Percentiles rank a stretch among this genome's conserved stretches.
phyloP scores from a whole-genome alignment of 495 filamentous ascomycete species.

The Neurospora discreta region DNA sequence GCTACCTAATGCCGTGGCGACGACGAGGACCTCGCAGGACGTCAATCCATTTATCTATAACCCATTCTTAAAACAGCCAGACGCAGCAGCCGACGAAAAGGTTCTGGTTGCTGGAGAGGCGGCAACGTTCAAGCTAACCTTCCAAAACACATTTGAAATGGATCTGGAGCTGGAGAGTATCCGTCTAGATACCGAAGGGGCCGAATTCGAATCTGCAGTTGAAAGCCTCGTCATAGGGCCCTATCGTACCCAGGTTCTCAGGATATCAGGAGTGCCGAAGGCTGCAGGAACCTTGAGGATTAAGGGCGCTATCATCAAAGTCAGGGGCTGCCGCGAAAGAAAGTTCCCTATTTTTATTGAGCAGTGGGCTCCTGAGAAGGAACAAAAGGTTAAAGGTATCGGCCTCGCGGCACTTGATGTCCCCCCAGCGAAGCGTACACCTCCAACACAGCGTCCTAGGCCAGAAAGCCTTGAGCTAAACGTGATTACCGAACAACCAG shows the following conservation, averaged over 20 bases:
- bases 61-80: conserved; percentile 63
- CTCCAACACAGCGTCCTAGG: conserved; percentile 26
- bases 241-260: conserved; percentile 67
- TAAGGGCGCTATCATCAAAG: conserved; percentile 66
- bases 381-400: conserved; percentile 63
- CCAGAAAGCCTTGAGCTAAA: conserved; percentile 46
- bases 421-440: conserved; percentile 19
- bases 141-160: conserved; percentile 93
- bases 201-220: conserved; percentile 52
- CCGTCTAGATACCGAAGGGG: conserved; percentile 58
- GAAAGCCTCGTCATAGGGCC: conserved; percentile 62
- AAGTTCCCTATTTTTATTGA: conserved; percentile 73
- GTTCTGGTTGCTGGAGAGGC: conserved; percentile 67
- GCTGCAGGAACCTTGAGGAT: conserved; percentile 57
- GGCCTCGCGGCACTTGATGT: conserved; percentile 50
- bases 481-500: conserved; percentile 68
- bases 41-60: conserved; percentile 90
- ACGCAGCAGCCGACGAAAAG: conserved; percentile 44
- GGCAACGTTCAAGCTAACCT: conserved; percentile 62
- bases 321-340: conserved; percentile 69
- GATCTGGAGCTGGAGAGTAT: conserved; percentile 80
- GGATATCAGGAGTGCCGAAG: conserved; percentile 57
- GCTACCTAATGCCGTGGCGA: conserved; percentile 44
- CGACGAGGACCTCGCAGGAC: conserved; percentile 40
- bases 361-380: conserved; percentile 60